Base-by-base conservation (phyloP, 352 stramenopile genomes). In the Pythium dissimile region DNA sequence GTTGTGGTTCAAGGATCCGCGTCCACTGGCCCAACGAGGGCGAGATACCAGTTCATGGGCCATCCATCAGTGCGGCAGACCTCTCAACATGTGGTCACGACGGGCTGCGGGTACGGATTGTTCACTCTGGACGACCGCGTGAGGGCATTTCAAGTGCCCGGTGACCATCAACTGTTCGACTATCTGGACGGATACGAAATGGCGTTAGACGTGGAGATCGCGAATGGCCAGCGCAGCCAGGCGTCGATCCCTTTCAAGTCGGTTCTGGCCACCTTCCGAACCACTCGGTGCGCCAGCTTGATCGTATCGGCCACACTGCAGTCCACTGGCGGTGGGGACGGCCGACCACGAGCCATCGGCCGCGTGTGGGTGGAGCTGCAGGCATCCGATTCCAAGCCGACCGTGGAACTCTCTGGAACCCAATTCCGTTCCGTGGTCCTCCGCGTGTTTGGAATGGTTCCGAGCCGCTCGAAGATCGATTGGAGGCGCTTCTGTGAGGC, bases 401-500 rank as follows among this genome's bases (percentile, higher is more conserved):
- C 18, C n/a, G 28, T 27, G 28, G 12, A 21, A 3, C 18, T 54
- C 2, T 2, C 12, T 6, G 31, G n/a, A n/a, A n/a, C n/a, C n/a
- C n/a, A n/a, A n/a, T n/a, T n/a, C n/a, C n/a, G n/a, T n/a, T n/a
- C n/a, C n/a, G n/a, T n/a, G n/a, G n/a, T n/a, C n/a, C n/a, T n/a
- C n/a, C n/a, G n/a, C 5, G 23, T 51, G 3, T 2, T n/a, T 7
- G 43, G 50, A 9, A 27, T 60, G 5, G 47, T 59, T 49, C 24
- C 49, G 0, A 13, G 21, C 3, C 4, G 2, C 15, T 23, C 20
- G 2, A 15, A 28, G 26, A 24, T 72, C 2, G 18, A 72, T 16
- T 75, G 67, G 67, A 30, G 11, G 2, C 52, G 59, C 16, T 75
- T 70, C 27, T 62, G 46, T 9, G 38, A 46, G 9, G 55, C 54